phyloP scores from a whole-genome alignment of 768 basidiomycete genomes.

The Sporobolomyces roseus region DNA sequence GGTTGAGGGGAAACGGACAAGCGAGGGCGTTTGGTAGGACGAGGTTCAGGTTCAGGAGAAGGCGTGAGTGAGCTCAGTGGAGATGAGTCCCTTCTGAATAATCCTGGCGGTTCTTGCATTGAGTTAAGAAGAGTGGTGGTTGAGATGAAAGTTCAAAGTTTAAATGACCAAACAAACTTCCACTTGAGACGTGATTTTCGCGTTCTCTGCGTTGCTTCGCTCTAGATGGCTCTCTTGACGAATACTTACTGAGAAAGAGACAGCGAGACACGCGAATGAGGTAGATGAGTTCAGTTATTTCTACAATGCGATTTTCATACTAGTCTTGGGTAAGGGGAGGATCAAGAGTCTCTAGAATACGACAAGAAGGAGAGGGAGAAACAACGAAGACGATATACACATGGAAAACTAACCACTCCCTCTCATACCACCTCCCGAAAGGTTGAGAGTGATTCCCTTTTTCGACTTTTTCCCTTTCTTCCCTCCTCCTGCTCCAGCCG shows the following conservation, averaged over 20 bases:
- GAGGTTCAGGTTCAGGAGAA: neutral
- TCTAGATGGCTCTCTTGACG: too few relatives aligned
- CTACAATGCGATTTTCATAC: too few relatives aligned
- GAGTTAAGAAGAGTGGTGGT: neutral
- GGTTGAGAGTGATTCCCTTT: slow-evolving; percentile 34
- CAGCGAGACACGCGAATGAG: too few relatives aligned
- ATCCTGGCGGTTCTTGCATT: neutral
- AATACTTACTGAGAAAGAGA: too few relatives aligned
- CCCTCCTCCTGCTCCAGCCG: slow-evolving; percentile 17
- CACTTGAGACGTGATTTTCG: too few relatives aligned
- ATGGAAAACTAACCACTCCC: neutral
- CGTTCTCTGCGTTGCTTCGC: too few relatives aligned
- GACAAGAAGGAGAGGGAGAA: neutral
- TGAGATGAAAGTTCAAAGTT: too few relatives aligned
- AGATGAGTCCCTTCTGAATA: neutral
- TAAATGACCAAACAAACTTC: too few relatives aligned
- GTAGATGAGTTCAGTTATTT: too few relatives aligned
- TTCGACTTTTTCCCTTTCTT: slow-evolving; percentile 30
- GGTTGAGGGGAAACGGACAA: slow-evolving; percentile 7
- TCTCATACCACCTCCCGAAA: slow-evolving; percentile 31
- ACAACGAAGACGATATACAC: neutral
- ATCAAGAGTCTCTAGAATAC: neutral
- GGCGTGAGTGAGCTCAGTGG: neutral
- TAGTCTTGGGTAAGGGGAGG: too few relatives aligned
- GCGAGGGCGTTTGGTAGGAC: slow-evolving; percentile 19